Percentiles rank a stretch among this genome's conserved stretches.
Evolutionary conservation across 495 filamentous ascomycete genomes (phyloP).

Genomic region (Penicillium ochrochloron): DNA sequence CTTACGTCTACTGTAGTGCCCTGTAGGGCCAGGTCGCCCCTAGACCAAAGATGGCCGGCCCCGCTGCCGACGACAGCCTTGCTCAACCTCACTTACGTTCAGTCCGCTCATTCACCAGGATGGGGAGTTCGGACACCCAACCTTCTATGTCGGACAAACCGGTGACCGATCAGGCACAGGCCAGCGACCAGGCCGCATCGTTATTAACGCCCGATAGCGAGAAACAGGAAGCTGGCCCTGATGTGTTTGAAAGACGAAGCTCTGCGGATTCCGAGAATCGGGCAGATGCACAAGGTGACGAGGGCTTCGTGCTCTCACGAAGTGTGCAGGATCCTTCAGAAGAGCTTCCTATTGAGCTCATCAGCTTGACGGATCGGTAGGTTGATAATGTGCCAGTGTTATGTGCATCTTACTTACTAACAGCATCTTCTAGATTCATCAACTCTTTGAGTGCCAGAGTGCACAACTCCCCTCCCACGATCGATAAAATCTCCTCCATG

Average conservation of each 20-base stretch:
- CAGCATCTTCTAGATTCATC: conserved; percentile 69
- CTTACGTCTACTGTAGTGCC: conserved; percentile 33
- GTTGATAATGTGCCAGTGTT: conserved; percentile 3
- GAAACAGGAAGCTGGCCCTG: conserved; percentile 43
- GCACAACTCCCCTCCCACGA: conserved; percentile 79
- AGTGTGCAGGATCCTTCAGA: conserved; percentile 69
- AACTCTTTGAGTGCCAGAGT: conserved; percentile 88
- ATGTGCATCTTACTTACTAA: neutral
- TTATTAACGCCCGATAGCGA: conserved; percentile 31
- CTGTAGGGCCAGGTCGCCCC: conserved; percentile 29
- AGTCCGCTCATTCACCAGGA: conserved; percentile 60
- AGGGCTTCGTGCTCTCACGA: conserved; percentile 45
- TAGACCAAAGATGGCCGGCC: conserved; percentile 33
- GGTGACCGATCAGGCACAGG: conserved; percentile 52
- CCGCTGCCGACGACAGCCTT: conserved; percentile 34
- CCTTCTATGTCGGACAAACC: conserved; percentile 56
- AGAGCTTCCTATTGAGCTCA: conserved; percentile 89
- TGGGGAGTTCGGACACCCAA: conserved; percentile 50
- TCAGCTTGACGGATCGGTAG: conserved; percentile 86
- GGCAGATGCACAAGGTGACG: conserved; percentile 56
- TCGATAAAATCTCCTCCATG: conserved; percentile 79
- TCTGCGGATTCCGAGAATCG: conserved; percentile 57
- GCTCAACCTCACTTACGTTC: conserved; percentile 41
- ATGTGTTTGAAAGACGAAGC: conserved; percentile 51
- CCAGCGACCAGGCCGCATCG: conserved; percentile 33